Evolutionary conservation across 345 rosid genomes (phyloP).

Genomic region (Xanthoceras sorbifolium): DNA sequence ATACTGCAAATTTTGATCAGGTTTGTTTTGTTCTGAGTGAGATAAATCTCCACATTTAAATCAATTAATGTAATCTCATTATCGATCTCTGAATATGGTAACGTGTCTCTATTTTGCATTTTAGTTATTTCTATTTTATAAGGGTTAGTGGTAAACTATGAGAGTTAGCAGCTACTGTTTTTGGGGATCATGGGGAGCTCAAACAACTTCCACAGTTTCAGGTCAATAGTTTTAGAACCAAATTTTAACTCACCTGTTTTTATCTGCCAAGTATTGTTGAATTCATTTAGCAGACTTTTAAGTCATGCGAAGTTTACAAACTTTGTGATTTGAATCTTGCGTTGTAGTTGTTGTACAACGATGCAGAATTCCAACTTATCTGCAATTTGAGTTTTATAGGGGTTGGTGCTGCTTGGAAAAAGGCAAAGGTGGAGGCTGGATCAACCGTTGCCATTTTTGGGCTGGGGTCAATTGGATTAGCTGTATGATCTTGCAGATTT

Average conservation of each 20-base stretch:
- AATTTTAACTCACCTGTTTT: neutral
- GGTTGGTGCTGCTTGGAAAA: slow-evolving; percentile 87
- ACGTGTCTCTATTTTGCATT: no score
- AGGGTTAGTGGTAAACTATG: no score
- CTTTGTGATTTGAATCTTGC: neutral
- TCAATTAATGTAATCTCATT: neutral
- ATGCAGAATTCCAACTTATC: neutral
- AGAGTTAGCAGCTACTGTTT: no score
- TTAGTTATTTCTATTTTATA: no score
- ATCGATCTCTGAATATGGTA: no score
- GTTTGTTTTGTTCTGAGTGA: neutral
- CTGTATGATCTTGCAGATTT: slow-evolving; percentile 45
- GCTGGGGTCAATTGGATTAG: slow-evolving; percentile 84
- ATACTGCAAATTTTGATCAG: neutral
- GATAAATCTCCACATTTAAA: neutral
- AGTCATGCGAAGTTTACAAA: neutral
- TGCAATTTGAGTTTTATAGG: slow-evolving; percentile 38
- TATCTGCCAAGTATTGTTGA: neutral
- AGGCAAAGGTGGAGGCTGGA: slow-evolving; percentile 80
- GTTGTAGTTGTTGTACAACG: neutral
- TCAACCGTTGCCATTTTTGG: slow-evolving; percentile 88
- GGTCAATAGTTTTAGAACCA: no score
- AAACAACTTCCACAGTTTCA: neutral
- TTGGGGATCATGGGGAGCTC: neutral
- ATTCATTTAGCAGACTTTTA: neutral